Percentiles rank a stretch among this genome's conserved stretches.
These are phyloP conservation scores for Dendrocalamus latiflorus DNA, from an alignment of 202 grass and related monocot species.

Conservation along the genomic window DNA sequence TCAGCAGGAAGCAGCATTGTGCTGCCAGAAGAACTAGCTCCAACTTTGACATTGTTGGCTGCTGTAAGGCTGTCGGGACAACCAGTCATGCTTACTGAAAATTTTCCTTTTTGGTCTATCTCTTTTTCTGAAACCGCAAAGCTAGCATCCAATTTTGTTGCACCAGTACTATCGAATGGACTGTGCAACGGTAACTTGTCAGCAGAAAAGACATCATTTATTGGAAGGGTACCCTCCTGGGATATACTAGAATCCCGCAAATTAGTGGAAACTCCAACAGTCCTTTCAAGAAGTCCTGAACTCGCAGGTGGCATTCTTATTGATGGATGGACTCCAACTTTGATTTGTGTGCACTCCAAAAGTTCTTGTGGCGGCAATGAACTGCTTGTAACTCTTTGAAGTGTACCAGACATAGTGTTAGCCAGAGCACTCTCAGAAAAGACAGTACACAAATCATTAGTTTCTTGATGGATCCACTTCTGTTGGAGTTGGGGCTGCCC, in stretches of 20 bases:
- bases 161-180: background rate
- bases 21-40: slow-evolving; percentile 33
- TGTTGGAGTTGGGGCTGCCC: slow-evolving; percentile 45
- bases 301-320: slow-evolving; percentile 16
- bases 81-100: slow-evolving; percentile 30
- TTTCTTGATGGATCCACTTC: too few relatives aligned
- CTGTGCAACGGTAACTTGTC: slow-evolving; percentile 17
- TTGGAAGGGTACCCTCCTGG: slow-evolving; percentile 22
- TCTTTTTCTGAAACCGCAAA: slow-evolving; percentile 11
- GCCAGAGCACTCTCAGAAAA: slow-evolving; percentile 32
- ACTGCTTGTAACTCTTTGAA: slow-evolving; percentile 25
- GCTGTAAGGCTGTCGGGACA: slow-evolving; percentile 28
- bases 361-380: slow-evolving; percentile 30
- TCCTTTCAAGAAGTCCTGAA: slow-evolving; percentile 32
- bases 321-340: slow-evolving; percentile 15
- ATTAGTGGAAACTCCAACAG: slow-evolving; percentile 29
- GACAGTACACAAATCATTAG: slow-evolving; percentile 21
- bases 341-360: slow-evolving; percentile 36
- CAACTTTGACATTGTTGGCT: slow-evolving; percentile 23
- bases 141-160: slow-evolving; percentile 11
- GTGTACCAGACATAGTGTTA: slow-evolving; percentile 37
- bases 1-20: slow-evolving; percentile 22
- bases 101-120: background rate
- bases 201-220: slow-evolving; percentile 18
- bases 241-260: slow-evolving; percentile 30